Evolutionary conservation across 352 stramenopile genomes (phyloP), one percentile per base, ranked within the genome.

Genomic region (Phytophthora pistaciae): DNA sequence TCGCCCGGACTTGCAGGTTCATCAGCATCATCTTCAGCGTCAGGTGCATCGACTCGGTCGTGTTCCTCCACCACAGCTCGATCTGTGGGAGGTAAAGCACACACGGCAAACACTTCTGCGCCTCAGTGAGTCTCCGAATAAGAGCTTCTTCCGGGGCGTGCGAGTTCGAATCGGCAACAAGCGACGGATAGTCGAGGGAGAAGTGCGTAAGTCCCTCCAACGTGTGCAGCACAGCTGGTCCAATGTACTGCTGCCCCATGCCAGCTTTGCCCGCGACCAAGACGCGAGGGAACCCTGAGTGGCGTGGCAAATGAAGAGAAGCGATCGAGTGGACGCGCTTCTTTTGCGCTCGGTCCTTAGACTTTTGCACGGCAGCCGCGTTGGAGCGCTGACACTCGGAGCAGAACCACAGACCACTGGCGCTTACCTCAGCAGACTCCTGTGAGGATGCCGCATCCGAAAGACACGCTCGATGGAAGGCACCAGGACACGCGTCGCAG

Each of bases 21-120:
- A 84, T 84, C 27, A 96, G 68, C 85, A 95, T 88, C 84, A 96
- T 92, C 75, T 92, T 91, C 23, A 96, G 73, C 0, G 84, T 79
- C 42, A 85, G 50, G 54, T 94, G 87, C 83, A 94, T 92, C 3
- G 87, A 87, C 27, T 92, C 84, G 20, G 56, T 84, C 36, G 85
- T 91, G 48, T 93, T 87, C 21, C 81, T 78, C 86, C 84, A 95
- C 85, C 85, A 94, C 42, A 92, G 44, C 60, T 96, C 85, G 10
- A 85, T 71, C 52, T 96, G 83, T 20, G 91, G 91, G 1, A 96
- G 72, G 52, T 84, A 95, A 3, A 97, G 68, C 9, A 97, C 83
- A 46, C 89, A 96, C 13, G 90, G 91, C 5, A 93, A 66, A 53
- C 85, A 90, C 53, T 88, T 92, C 33, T 92, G 85, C 3, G 89